Evolutionary conservation across 2,329 filamentous ascomycete species (phyloP).

Genomic region (Pseudogymnoascus verrucosus): DNA sequence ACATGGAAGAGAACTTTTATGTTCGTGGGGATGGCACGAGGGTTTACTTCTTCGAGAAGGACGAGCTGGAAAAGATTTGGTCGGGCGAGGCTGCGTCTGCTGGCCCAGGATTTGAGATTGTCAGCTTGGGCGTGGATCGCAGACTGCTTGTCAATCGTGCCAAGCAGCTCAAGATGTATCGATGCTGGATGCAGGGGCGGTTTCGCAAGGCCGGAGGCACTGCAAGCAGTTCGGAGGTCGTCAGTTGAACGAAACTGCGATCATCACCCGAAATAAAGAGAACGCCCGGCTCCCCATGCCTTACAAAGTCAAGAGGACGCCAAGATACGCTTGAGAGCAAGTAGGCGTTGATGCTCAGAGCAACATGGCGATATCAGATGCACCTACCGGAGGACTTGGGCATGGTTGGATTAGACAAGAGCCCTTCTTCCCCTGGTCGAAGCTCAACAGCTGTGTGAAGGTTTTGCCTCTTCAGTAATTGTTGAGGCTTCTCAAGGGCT

Average conservation of each 20-base stretch:
- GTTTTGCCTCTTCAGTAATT: background rate
- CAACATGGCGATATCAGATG: background rate
- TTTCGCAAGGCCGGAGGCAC: constrained; percentile 51
- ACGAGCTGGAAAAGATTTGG: constrained; percentile 79
- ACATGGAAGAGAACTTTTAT: constrained; percentile 95
- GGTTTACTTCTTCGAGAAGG: constrained; percentile 93
- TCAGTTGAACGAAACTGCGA: background rate
- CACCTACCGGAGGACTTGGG: background rate
- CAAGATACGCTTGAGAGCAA: too few relatives aligned
- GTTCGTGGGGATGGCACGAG: constrained; percentile 89
- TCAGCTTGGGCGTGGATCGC: constrained; percentile 76
- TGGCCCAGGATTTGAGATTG: constrained; percentile 52
- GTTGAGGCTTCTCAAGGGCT: background rate
- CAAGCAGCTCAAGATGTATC: constrained; percentile 91
- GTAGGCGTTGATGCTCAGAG: background rate
- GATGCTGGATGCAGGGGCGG: constrained; percentile 86
- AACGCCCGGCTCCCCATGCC: background rate
- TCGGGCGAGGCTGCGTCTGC: constrained; percentile 23
- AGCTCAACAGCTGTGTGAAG: background rate
- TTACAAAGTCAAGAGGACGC: background rate
- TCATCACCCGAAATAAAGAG: background rate
- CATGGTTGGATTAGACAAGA: background rate
- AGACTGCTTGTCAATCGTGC: constrained; percentile 88
- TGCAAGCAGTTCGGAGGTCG: background rate
- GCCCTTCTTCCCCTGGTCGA: background rate